Evolutionary conservation across 2,329 filamentous ascomycete genomes (phyloP).

Genomic region (Tolypocladium ovalisporum): DNA sequence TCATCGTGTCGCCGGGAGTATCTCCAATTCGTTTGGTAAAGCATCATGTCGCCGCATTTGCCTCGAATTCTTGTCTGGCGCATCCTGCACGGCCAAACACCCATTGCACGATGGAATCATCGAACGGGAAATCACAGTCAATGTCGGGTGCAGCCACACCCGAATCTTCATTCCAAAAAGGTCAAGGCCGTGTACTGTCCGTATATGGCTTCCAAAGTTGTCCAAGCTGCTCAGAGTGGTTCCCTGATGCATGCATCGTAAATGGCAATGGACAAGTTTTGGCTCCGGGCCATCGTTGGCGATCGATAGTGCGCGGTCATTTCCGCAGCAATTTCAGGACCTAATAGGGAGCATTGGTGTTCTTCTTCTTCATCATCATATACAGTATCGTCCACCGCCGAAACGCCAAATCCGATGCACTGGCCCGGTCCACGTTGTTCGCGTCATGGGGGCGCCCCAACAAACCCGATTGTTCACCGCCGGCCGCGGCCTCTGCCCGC

Average conservation of each 20-base stretch:
- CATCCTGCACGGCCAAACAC: too few species aligned
- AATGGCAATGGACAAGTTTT: neutral
- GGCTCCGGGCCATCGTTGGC: neutral
- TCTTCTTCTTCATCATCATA: neutral
- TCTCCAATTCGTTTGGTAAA: too few species aligned
- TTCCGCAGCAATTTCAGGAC: neutral
- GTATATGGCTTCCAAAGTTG: neutral
- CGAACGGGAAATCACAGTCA: too few species aligned
- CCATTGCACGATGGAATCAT: too few species aligned
- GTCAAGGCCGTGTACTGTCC: neutral
- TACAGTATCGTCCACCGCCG: neutral
- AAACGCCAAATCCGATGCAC: neutral
- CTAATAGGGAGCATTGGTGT: neutral
- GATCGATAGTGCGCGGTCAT: neutral
- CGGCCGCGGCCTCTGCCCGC: neutral
- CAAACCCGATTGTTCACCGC: neutral
- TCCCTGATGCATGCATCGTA: neutral
- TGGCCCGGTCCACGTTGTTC: neutral
- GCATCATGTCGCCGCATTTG: too few species aligned
- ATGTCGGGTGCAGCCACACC: neutral
- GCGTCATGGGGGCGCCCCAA: too few species aligned
- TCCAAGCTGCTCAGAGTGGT: neutral
- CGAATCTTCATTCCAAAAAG: neutral
- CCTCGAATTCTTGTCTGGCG: too few species aligned
- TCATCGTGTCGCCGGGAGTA: too few species aligned